Evolutionary conservation across 257 asterid genomes (phyloP).

Genomic region (Gentiana straminea): DNA sequence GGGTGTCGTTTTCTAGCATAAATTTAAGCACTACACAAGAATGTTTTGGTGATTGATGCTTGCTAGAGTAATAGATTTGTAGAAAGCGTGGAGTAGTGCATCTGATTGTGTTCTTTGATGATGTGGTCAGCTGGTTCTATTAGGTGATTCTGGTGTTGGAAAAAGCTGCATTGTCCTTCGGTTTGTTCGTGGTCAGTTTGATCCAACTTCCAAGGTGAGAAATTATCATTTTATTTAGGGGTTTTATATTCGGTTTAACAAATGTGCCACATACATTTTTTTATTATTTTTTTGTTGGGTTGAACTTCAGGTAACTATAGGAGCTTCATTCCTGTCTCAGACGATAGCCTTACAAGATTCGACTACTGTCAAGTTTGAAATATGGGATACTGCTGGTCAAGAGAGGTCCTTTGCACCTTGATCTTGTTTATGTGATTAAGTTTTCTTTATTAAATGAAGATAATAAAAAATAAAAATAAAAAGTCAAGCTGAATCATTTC

Average conservation of each 20-base stretch:
- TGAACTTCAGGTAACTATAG: slow-evolving; percentile 66
- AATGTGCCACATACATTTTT: not conserved
- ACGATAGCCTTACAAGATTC: slow-evolving; percentile 95
- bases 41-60: not conserved
- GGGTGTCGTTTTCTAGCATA: not conserved
- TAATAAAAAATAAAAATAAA: not conserved
- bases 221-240: not conserved
- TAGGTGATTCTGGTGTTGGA: slow-evolving; percentile 98
- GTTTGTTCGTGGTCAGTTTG: slow-evolving; percentile 97
- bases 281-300: slow-evolving; percentile 7
- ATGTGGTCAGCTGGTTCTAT: slow-evolving; percentile 68
- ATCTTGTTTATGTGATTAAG: not conserved
- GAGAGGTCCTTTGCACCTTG: slow-evolving; percentile 50
- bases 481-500: not conserved
- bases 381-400: slow-evolving; percentile 99
- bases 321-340: slow-evolving; percentile 94
- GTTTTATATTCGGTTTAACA: not conserved
- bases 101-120: slow-evolving; percentile 14
- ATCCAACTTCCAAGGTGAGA: slow-evolving; percentile 83
- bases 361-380: slow-evolving; percentile 92
- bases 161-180: slow-evolving; percentile 98
- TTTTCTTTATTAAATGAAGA: not conserved
- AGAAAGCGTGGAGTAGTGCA: not conserved
- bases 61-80: not conserved
- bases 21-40: not conserved